Conservation (phyloP, 192 early-diverging fungal genomes). For the Backusella sp. region DNA sequence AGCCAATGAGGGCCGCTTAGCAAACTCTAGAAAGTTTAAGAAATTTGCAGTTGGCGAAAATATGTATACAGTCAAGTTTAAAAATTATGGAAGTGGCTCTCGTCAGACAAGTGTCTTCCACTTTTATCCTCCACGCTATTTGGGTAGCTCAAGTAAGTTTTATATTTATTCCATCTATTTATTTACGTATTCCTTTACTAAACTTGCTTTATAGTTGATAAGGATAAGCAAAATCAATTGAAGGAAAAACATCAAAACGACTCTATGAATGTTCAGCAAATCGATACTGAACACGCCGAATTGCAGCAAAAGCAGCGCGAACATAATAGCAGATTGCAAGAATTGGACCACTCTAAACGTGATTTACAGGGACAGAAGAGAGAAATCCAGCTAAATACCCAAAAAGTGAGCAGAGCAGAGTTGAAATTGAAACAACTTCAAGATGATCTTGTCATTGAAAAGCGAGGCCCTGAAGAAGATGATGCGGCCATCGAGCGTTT, state of each 20-base stretch:
- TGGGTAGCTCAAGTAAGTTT: conserved; percentile 33
- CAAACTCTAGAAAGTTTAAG: conserved; percentile 13
- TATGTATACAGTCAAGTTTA: conserved; percentile 23
- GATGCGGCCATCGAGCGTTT: background rate
- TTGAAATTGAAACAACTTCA: background rate
- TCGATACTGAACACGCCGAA: conserved; percentile 32
- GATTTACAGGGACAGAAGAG: background rate
- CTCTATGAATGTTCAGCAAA: conserved; percentile 23
- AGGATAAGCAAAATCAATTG: conserved; percentile 35
- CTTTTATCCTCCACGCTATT: conserved; percentile 15
- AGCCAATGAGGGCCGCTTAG: conserved; percentile 9
- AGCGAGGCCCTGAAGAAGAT: background rate
- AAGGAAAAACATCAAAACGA: conserved; percentile 28
- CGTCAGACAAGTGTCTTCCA: conserved; percentile 19
- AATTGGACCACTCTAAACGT: conserved; percentile 16
- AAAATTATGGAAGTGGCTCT: conserved; percentile 31
- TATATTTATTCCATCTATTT: background rate
- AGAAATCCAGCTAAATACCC: background rate
- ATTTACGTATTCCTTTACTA: background rate
- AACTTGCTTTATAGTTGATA: conserved; percentile 39
- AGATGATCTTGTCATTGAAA: background rate
- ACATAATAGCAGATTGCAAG: background rate
- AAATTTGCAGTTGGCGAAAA: conserved; percentile 26
- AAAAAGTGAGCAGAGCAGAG: background rate
- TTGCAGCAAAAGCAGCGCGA: conserved; percentile 35